Base-by-base conservation (phyloP, 805 yeast species). In the Kuraishia cidri region DNA sequence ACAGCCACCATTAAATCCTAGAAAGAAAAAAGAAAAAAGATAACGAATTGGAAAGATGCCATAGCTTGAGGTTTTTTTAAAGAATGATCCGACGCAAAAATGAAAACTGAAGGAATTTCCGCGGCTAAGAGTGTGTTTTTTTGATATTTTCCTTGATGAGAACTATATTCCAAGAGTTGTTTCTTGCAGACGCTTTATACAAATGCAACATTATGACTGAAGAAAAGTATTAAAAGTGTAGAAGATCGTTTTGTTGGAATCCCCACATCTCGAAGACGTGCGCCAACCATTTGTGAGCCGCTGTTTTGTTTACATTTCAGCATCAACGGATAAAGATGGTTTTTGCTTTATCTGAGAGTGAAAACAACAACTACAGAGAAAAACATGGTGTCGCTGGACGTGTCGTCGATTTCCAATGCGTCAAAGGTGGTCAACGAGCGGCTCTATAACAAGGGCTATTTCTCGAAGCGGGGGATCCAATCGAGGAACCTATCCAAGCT, bases 1-100 rank as follows among this genome's bases (percentile, higher is more conserved):
- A 25, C 21, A 15, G n/a, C 29, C 37, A 34, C 33, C 37, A 34
- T 20, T 34, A 30, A 22, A 15, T 14, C 9, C 23, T 10, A 20
- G 10, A 20, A 20, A 20, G 23, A 20, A 20, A 20, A 20, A 20
- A 20, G 9, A 20, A 20, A 20, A 7, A 20, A n/a, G n/a, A n/a
- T n/a, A n/a, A n/a, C n/a, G n/a, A n/a, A n/a, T n/a, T n/a, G n/a
- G n/a, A n/a, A n/a, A n/a, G n/a, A n/a, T n/a, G n/a, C n/a, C n/a
- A n/a, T n/a, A n/a, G n/a, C n/a, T n/a, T n/a, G n/a, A n/a, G n/a
- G n/a, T n/a, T n/a, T n/a, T n/a, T n/a, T n/a, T n/a, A n/a, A n/a
- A n/a, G n/a, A n/a, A n/a, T n/a, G n/a, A n/a, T n/a, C n/a, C n/a
- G 9, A 20, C 23, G 23, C 23, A 20, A 20, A 20, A 7, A 10